Evolutionary conservation across 2,329 filamentous ascomycete species (phyloP).

Genomic region (Cordyceps militaris): DNA sequence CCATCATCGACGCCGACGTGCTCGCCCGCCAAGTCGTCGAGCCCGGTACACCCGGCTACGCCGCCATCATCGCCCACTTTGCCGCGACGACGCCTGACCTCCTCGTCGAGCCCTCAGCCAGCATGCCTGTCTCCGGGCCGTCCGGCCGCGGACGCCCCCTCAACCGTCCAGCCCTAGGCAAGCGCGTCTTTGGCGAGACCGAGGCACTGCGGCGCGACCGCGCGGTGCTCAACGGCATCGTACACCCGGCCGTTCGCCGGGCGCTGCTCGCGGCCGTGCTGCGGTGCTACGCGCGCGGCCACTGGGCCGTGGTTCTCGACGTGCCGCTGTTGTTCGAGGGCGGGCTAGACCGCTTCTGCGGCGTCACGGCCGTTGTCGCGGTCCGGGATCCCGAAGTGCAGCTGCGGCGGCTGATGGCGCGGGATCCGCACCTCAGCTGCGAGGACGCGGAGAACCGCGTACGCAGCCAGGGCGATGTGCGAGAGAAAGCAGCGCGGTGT

Average conservation of each 20-base stretch:
- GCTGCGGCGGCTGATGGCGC: constrained; percentile 66
- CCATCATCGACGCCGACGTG: constrained; percentile 89
- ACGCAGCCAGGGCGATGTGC: constrained; percentile 76
- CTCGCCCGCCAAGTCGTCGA: constrained; percentile 91
- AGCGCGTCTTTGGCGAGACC: constrained; percentile 76
- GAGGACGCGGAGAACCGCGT: constrained; percentile 87
- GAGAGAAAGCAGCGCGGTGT: constrained; percentile 72
- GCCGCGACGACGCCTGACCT: constrained; percentile 77
- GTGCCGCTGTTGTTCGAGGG: constrained; percentile 89
- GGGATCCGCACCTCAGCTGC: constrained; percentile 71
- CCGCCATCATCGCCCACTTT: constrained; percentile 76
- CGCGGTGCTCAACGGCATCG: constrained; percentile 75
- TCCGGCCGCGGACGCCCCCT: constrained; percentile 63
- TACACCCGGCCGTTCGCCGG: constrained; percentile 80
- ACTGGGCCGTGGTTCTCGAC: constrained; percentile 88
- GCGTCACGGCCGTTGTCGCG: constrained; percentile 78
- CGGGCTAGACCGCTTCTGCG: constrained; percentile 77
- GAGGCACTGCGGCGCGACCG: constrained; percentile 65
- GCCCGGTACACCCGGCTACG: constrained; percentile 79
- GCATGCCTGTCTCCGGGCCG: constrained; percentile 47
- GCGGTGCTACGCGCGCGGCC: constrained; percentile 63
- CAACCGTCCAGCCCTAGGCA: constrained; percentile 78
- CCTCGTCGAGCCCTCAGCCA: constrained; percentile 52
- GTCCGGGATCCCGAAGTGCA: constrained; percentile 75
- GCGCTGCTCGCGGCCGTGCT: constrained; percentile 74